phyloP scores from a whole-genome alignment of 1,139 yeast genomes.

The Diutina neorugosa region DNA sequence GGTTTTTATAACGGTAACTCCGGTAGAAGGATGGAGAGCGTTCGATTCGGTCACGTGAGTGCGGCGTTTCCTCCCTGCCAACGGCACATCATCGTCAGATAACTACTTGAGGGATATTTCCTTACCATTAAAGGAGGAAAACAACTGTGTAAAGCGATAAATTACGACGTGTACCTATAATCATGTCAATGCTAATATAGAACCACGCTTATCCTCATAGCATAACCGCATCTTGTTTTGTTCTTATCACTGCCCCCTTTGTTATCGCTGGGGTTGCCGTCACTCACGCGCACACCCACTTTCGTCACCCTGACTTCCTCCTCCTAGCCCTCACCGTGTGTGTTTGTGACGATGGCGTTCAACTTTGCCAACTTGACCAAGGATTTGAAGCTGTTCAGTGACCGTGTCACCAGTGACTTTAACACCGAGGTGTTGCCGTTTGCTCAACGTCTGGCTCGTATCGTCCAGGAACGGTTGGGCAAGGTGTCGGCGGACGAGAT shows the following conservation, averaged over 20 bases:
- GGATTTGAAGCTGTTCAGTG: slow-evolving; percentile 28
- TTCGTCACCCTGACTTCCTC: not conserved
- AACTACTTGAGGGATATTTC: no score
- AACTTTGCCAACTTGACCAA: slow-evolving; percentile 31
- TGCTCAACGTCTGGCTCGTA: slow-evolving; percentile 72
- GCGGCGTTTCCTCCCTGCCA: no score
- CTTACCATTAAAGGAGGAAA: no score
- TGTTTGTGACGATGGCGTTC: slow-evolving; percentile 24
- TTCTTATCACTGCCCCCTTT: not conserved
- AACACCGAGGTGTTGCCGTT: slow-evolving; percentile 42
- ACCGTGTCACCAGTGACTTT: slow-evolving; percentile 28
- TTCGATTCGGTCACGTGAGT: not conserved
- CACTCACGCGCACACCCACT: not conserved
- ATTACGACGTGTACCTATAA: no score
- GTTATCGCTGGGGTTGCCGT: not conserved
- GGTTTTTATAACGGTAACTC: not conserved
- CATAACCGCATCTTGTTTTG: no score
- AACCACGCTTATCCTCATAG: no score
- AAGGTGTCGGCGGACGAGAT: slow-evolving; percentile 56
- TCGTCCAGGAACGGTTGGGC: slow-evolving; percentile 72
- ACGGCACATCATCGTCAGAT: no score
- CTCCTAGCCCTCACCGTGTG: not conserved
- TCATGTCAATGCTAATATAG: no score
- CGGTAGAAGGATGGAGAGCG: not conserved
- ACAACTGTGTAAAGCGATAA: no score